Evolutionary conservation across 768 basidiomycete genomes (phyloP).

Genomic region (Mrakia gelida): DNA sequence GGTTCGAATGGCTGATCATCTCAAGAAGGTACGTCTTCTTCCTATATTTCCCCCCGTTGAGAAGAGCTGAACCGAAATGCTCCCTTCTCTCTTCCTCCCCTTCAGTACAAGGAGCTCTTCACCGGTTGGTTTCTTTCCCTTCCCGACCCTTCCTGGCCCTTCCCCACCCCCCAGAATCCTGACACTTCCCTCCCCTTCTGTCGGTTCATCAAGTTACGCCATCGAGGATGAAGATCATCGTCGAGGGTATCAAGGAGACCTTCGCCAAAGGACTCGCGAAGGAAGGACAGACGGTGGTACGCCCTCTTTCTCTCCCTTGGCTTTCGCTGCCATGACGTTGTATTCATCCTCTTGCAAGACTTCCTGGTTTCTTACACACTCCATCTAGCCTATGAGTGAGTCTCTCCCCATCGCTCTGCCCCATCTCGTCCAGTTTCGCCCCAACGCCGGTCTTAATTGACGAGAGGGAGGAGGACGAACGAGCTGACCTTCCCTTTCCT

Average conservation of each 20-base stretch:
- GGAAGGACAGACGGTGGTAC: slow-evolving; percentile 76
- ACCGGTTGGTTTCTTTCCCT: slow-evolving; percentile 45
- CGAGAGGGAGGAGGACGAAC: not conserved
- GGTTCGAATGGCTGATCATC: slow-evolving; percentile 83
- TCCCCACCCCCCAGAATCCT: slow-evolving; percentile 73
- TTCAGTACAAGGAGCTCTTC: slow-evolving; percentile 74
- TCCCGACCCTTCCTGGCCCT: too few species aligned
- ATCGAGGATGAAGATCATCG: slow-evolving; percentile 63
- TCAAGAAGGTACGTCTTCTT: slow-evolving; percentile 53
- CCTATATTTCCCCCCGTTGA: not conserved
- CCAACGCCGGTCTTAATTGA: not conserved
- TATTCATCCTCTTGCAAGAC: not conserved
- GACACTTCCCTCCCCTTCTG: not conserved
- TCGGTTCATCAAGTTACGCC: slow-evolving; percentile 41
- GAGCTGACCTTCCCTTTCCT: not conserved
- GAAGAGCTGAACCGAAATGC: not conserved
- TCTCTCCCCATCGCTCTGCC: not conserved
- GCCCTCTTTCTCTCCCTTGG: slow-evolving; percentile 44
- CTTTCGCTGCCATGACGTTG: not conserved
- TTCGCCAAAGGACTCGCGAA: slow-evolving; percentile 81
- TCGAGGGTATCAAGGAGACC: slow-evolving; percentile 89
- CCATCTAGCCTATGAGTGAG: slow-evolving; percentile 41
- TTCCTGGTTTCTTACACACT: not conserved
- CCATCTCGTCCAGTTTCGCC: not conserved
- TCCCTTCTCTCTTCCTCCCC: not conserved